Evolutionary conservation across 768 basidiomycete genomes (phyloP).

Genomic region (Obba rivulosa): DNA sequence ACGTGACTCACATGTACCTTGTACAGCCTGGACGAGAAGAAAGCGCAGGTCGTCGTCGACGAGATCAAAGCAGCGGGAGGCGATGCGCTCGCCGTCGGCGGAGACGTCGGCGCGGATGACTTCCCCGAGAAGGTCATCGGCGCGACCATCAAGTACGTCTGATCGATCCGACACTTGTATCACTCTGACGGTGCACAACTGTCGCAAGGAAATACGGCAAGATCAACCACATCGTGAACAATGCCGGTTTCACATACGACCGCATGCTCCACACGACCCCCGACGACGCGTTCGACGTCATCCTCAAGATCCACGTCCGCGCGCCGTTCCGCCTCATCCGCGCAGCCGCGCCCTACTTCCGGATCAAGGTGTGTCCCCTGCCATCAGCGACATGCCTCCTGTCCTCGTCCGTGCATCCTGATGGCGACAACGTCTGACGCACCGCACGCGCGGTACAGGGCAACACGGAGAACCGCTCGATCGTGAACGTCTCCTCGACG

Average conservation of each 20-base stretch:
- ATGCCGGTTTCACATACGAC: conserved; percentile 79
- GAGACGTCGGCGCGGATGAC: conserved; percentile 79
- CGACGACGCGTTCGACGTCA: conserved; percentile 78
- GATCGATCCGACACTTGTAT: background rate
- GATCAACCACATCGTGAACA: conserved; percentile 85
- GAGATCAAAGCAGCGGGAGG: conserved; percentile 75
- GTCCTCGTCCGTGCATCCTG: background rate
- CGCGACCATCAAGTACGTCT: conserved; percentile 65
- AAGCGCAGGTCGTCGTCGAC: conserved; percentile 56
- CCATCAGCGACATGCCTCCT: background rate
- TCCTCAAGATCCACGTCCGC: conserved; percentile 79
- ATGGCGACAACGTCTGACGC: background rate
- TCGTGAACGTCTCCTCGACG: conserved; percentile 78
- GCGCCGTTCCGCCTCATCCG: conserved; percentile 84
- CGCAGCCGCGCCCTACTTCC: conserved; percentile 81
- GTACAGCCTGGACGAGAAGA: conserved; percentile 64
- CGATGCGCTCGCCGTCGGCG: conserved; percentile 66
- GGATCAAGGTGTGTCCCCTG: conserved; percentile 49
- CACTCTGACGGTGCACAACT: background rate
- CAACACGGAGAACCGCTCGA: conserved; percentile 61
- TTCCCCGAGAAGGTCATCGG: conserved; percentile 77
- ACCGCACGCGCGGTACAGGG: conserved; percentile 32
- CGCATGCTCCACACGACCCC: conserved; percentile 86
- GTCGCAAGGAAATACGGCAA: conserved; percentile 70
- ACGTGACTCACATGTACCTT: conserved; percentile 4